Evolutionary conservation across 805 yeast species (phyloP).

Genomic region (Metschnikowia colocasiae): DNA sequence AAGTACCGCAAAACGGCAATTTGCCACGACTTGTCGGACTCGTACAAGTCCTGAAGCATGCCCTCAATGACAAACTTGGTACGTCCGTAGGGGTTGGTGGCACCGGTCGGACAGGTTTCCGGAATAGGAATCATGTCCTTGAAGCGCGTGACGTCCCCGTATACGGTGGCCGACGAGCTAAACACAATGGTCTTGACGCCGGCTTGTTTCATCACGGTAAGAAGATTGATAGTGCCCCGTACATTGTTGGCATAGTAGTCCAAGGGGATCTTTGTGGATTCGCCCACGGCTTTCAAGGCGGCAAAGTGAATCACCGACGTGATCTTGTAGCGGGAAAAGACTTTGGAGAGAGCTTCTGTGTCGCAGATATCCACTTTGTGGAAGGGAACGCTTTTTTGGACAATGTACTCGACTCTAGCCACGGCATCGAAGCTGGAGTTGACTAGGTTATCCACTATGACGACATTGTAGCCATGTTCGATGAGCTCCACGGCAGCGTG

Average conservation of each 20-base stretch:
- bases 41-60: slow-evolving; percentile 51
- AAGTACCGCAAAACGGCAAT: slow-evolving; percentile 70
- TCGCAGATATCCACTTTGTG: slow-evolving; percentile 55
- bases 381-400: slow-evolving; percentile 50
- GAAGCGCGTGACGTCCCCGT: slow-evolving; percentile 75
- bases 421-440: slow-evolving; percentile 68
- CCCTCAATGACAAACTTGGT: slow-evolving; percentile 67
- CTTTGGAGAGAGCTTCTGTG: slow-evolving; percentile 40
- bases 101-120: slow-evolving; percentile 69
- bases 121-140: slow-evolving; percentile 75
- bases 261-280: slow-evolving; percentile 64
- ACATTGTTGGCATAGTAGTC: slow-evolving; percentile 68
- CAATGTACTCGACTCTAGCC: slow-evolving; percentile 55
- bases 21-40: slow-evolving; percentile 44
- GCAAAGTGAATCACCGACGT: slow-evolving; percentile 74
- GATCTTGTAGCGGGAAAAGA: slow-evolving; percentile 49
- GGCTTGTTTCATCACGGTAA: slow-evolving; percentile 48
- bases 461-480: slow-evolving; percentile 60
- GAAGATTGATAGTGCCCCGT: slow-evolving; percentile 56
- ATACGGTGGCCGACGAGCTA: slow-evolving; percentile 78
- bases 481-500: slow-evolving; percentile 68
- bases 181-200: slow-evolving; percentile 57
- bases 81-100: slow-evolving; percentile 75
- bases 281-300: slow-evolving; percentile 81
- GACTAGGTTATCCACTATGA: slow-evolving; percentile 66